phyloP scores from a whole-genome alignment of 805 yeast genomes.

The Metschnikowia continentalis region DNA sequence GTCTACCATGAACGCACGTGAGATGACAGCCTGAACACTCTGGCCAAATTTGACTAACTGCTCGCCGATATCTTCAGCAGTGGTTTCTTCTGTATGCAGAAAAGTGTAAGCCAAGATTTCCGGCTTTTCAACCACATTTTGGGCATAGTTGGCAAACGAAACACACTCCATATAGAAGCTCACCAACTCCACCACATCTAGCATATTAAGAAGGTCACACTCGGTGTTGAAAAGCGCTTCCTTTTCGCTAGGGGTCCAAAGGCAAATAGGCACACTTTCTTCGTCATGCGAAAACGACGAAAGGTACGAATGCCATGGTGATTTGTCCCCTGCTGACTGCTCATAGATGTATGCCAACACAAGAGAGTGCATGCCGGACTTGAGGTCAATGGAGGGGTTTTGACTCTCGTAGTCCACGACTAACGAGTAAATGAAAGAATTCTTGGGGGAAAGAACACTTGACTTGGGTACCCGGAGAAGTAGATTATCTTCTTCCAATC shows the following conservation, averaged over 20 bases:
- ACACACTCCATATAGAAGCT: constrained; percentile 37
- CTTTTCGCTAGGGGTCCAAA: constrained; percentile 57
- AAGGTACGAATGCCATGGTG: constrained; percentile 81
- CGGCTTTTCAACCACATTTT: constrained; percentile 33
- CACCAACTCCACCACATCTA: constrained; percentile 44
- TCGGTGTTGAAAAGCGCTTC: constrained; percentile 55
- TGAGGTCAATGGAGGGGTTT: constrained; percentile 30
- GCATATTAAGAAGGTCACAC: constrained; percentile 54
- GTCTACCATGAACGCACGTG: constrained; percentile 82
- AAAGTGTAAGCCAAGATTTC: constrained; percentile 21
- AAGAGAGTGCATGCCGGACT: constrained; percentile 58
- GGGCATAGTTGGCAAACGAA: constrained; percentile 35
- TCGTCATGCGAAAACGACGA: constrained; percentile 43
- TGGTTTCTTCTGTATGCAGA: background rate
- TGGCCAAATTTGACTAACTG: constrained; percentile 50
- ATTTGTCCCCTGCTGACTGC: constrained; percentile 45
- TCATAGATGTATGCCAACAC: constrained; percentile 74
- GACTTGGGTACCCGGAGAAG: constrained; percentile 60
- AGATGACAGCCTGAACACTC: constrained; percentile 56
- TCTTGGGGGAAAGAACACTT: constrained; percentile 54
- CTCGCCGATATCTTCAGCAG: constrained; percentile 7
- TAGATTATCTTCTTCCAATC: constrained; percentile 27
- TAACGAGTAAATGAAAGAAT: constrained; percentile 61
- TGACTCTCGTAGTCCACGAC: constrained; percentile 47
- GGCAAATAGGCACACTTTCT: constrained; percentile 51